A percentile compares a stretch with the other conserved stretches of the same genome.
phyloP scores from a whole-genome alignment of 805 yeast genomes.

The Wickerhamiella nectarea region DNA sequence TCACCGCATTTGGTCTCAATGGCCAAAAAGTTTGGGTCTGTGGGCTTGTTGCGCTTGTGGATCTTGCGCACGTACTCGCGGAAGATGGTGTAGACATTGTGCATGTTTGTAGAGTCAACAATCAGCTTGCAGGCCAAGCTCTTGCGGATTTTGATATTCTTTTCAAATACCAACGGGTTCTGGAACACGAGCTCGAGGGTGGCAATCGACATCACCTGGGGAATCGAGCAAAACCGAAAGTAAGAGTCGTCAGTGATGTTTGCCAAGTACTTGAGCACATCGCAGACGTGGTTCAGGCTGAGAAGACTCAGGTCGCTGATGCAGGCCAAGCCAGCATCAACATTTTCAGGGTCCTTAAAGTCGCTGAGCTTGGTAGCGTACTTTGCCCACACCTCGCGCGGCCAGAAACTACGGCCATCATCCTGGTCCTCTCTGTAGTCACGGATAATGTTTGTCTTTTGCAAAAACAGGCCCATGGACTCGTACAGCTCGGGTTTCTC shows the following conservation, averaged over 20 bases:
- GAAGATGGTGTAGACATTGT: constrained; percentile 66
- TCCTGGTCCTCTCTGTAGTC: constrained; percentile 84
- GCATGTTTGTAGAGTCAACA: constrained; percentile 55
- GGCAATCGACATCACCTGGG: constrained; percentile 98
- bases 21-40: constrained; percentile 74
- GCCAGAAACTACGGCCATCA: constrained; percentile 94
- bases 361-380: constrained; percentile 51
- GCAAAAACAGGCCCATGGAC: constrained; percentile 90
- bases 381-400: constrained; percentile 80
- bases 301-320: constrained; percentile 68
- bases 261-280: constrained; percentile 61
- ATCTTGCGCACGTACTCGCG: constrained; percentile 57
- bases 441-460: constrained; percentile 90
- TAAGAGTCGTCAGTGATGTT: constrained; percentile 66
- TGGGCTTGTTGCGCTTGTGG: constrained; percentile 63
- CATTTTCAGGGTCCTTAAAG: constrained; percentile 38
- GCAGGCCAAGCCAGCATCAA: constrained; percentile 52
- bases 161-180: constrained; percentile 57
- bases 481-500: constrained; percentile 48
- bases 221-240: constrained; percentile 90
- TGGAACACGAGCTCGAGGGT: constrained; percentile 76
- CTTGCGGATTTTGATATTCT: constrained; percentile 76
- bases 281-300: constrained; percentile 64
- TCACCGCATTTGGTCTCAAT: constrained; percentile 78
- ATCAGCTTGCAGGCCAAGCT: constrained; percentile 74